Evolutionary conservation across 805 yeast genomes (phyloP).

Genomic region (Metschnikowia cerradonensis): DNA sequence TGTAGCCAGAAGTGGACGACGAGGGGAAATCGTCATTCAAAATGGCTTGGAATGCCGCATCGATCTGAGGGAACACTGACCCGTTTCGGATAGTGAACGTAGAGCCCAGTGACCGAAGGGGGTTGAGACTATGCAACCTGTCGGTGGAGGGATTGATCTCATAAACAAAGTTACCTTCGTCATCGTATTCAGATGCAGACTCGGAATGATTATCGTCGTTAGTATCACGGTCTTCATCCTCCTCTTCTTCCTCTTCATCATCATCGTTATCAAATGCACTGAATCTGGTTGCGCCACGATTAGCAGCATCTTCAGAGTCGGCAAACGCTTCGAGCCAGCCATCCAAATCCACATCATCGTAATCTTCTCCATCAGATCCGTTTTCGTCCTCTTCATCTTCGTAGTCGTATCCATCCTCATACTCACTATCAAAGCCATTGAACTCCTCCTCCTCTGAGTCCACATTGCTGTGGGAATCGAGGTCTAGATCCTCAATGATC

Average conservation of each 20-base stretch:
- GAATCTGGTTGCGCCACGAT: conserved; percentile 6
- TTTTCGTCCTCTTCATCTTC: conserved; percentile 29
- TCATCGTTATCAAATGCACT: conserved; percentile 14
- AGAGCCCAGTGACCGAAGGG: background rate
- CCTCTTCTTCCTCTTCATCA: conserved; percentile 16
- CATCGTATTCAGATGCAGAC: conserved; percentile 1
- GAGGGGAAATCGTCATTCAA: conserved; percentile 13
- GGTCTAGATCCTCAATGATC: conserved; percentile 31
- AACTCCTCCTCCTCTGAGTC: conserved; percentile 29
- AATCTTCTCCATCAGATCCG: conserved; percentile 25
- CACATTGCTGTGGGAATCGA: conserved; percentile 27
- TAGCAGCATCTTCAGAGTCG: conserved; percentile 19
- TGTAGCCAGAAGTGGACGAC: conserved; percentile 11
- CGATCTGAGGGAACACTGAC: conserved; percentile 18
- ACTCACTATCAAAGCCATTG: conserved; percentile 20
- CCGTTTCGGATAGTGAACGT: conserved; percentile 2
- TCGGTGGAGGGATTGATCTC: background rate
- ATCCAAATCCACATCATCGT: conserved; percentile 36
- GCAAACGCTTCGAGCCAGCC: conserved; percentile 40
- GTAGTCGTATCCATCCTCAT: conserved; percentile 18
- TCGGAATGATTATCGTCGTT: conserved; percentile 15
- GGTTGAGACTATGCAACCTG: background rate
- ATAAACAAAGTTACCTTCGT: background rate
- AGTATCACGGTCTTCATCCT: conserved; percentile 15
- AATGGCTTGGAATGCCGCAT: conserved; percentile 22